Evolutionary conservation across 2,329 filamentous ascomycete genomes (phyloP), one percentile per base, ranked within the genome.

Genomic region (Colletotrichum lini): DNA sequence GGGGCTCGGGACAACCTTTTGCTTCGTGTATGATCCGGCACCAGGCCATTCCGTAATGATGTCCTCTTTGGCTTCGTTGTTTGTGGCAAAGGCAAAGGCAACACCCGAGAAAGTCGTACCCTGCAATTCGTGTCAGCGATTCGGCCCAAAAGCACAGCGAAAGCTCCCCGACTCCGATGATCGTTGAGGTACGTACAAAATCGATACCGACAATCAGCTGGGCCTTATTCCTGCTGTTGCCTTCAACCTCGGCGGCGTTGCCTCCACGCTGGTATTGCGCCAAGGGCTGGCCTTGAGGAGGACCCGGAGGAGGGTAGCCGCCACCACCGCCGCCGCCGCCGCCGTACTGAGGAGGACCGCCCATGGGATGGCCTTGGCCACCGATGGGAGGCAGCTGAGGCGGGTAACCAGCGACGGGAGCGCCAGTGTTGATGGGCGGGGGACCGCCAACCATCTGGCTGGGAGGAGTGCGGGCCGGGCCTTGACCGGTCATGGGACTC

Each of bases 1-100:
- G 23, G 12, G 49, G 45, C 13, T 4, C 1, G 10, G 21, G 70
- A 81, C 56, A 81, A 97, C 96, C 92, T 99, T 99, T 85, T 99
- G 96, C 85, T 98, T 98, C 61, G 96, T 98, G 82, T 98, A 96
- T 67, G 96, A 98, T 76, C 96, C 96, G 45, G 96, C 95, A 76
- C 96, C 96, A 35, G 96, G 96, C 96, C 96, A 99, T 84, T 99
- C 96, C 74, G 96, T 97, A 78, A 99, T 99, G 78, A 98, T 98
- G 82, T 98, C 96, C 83, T 98, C 96, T 82, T 98, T 97, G 72
- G 95, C 95, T 83, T 98, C 95, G 76, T 96, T 97, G 84, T 98
- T 98, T 72, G 96, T 98, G 73, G 95, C 95, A 83, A 98, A 99
- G 42, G 95, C 95, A 80, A 97, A 98, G 45, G 96, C 96, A 74